phyloP scores from a whole-genome alignment of 2,329 filamentous ascomycete genomes.

The Fusarium camptoceras region DNA sequence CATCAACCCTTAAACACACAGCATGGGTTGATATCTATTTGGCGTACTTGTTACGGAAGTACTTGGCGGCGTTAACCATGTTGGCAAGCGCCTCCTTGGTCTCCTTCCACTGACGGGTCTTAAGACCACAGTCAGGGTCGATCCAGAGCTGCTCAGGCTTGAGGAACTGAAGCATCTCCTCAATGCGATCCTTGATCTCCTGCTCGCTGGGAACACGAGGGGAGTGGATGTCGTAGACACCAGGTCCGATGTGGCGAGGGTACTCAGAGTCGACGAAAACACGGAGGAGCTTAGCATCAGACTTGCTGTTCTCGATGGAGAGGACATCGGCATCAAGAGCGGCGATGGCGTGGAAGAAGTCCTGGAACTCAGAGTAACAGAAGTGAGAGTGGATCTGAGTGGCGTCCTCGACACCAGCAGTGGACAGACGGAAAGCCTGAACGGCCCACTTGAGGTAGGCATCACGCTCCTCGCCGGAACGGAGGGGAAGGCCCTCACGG shows the following conservation, averaged over 20 bases:
- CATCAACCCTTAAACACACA: constrained; percentile 36
- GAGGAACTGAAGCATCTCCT: constrained; percentile 98
- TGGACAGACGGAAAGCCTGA: constrained; percentile 96
- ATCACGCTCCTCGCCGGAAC: constrained; percentile 91
- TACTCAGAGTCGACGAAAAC: constrained; percentile 98
- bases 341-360: constrained; percentile 99
- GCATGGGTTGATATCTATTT: constrained; percentile 57
- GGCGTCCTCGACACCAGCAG: constrained; percentile 90
- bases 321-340: constrained; percentile 98
- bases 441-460: constrained; percentile 98
- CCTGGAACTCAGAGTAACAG: constrained; percentile 99
- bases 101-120: constrained; percentile 99
- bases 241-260: constrained; percentile 97
- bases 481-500: constrained; percentile 98
- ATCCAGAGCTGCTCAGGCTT: constrained; percentile 99
- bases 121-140: constrained; percentile 98
- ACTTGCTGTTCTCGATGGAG: constrained; percentile 99
- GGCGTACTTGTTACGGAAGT: constrained; percentile 90
- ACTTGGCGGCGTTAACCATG: constrained; percentile 99
- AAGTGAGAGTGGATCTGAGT: constrained; percentile 99
- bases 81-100: constrained; percentile 95
- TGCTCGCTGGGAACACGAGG: constrained; percentile 96
- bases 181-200: constrained; percentile 97
- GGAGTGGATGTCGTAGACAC: constrained; percentile 99
- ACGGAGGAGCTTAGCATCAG: constrained; percentile 97